Conservation (phyloP, 2,329 filamentous ascomycete genomes). For the Diplocarpon mali region DNA sequence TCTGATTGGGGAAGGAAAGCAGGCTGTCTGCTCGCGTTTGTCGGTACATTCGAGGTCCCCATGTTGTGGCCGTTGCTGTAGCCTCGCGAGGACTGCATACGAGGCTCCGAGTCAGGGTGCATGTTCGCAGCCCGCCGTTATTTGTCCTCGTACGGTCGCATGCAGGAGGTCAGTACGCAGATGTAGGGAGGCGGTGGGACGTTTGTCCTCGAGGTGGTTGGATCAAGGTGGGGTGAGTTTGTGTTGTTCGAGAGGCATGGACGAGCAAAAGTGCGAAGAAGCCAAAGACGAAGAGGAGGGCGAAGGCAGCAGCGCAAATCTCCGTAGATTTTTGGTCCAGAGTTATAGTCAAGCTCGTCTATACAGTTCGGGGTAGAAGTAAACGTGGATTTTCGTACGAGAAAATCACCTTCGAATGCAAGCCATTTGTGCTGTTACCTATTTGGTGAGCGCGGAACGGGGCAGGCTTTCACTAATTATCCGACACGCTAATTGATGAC, state of each 20-base stretch:
- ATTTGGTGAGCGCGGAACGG: background rate
- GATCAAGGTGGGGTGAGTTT: constrained; percentile 6
- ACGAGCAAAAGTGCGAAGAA: background rate
- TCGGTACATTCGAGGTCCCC: constrained; percentile 9
- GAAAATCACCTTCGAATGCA: background rate
- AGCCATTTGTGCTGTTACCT: background rate
- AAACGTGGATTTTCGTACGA: background rate
- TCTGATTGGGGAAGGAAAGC: constrained; percentile 8
- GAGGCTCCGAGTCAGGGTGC: constrained; percentile 20
- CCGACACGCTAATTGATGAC: no score
- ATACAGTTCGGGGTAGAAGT: background rate
- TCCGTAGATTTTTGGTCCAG: background rate
- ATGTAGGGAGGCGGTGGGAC: constrained; percentile 8
- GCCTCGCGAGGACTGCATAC: background rate
- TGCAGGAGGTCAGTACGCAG: constrained; percentile 14
- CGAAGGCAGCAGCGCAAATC: no score
- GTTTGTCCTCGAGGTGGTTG: constrained; percentile 10
- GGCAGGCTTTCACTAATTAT: no score
- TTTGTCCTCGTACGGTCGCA: constrained; percentile 15
- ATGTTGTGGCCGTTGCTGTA: constrained; percentile 1
- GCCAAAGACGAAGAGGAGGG: background rate
- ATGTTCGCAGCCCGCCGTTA: constrained; percentile 21
- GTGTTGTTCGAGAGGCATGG: constrained; percentile 6
- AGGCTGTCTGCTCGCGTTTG: constrained; percentile 14
- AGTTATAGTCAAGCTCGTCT: background rate